Evolutionary conservation across 148 eudicot species (phyloP).

Genomic region (Chenopodium album): DNA sequence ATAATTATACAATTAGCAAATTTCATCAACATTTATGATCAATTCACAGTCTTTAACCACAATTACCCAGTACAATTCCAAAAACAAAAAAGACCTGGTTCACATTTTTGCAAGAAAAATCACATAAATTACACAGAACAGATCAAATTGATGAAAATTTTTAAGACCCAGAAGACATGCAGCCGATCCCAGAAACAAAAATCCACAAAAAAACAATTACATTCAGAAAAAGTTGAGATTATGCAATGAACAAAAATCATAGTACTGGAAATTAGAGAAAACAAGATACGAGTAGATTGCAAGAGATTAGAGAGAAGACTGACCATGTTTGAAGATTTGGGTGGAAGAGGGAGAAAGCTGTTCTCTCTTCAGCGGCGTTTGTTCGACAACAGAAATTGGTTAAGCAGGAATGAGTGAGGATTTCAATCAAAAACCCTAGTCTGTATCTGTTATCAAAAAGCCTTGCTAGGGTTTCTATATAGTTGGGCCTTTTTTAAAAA

Average conservation of each 20-base stretch:
- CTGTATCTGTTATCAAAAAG: background rate
- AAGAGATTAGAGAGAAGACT: background rate
- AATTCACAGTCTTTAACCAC: background rate
- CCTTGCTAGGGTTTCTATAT: background rate
- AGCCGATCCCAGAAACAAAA: background rate
- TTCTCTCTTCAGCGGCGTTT: background rate
- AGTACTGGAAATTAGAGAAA: background rate
- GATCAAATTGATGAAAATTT: too few species aligned
- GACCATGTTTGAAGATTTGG: slow-evolving; percentile 7
- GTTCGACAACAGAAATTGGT: background rate
- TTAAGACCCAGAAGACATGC: background rate
- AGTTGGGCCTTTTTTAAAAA: background rate
- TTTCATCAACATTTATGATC: background rate
- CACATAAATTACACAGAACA: background rate
- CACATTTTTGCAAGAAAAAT: background rate
- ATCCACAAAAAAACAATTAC: background rate
- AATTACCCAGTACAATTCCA: background rate
- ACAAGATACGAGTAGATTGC: too few species aligned
- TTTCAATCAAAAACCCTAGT: background rate
- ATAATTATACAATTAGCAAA: too few species aligned
- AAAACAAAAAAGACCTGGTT: background rate
- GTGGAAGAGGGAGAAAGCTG: background rate
- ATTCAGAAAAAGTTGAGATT: background rate
- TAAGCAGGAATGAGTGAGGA: background rate
- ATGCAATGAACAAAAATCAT: background rate